Conservation (phyloP, 2,329 filamentous ascomycete genomes). For the Triangularia verruculosa region DNA sequence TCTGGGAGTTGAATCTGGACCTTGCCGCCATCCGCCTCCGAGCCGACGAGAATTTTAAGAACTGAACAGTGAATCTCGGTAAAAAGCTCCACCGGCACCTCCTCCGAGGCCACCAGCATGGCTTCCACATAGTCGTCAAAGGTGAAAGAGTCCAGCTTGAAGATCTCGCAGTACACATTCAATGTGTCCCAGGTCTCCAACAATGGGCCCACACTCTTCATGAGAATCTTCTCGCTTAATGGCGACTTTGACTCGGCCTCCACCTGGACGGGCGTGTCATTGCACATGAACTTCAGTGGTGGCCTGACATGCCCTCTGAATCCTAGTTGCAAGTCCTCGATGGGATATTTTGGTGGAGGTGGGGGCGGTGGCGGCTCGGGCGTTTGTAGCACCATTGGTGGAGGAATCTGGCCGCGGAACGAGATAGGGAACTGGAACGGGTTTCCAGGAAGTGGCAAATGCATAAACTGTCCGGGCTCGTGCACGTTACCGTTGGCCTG, state of each 20-base stretch:
- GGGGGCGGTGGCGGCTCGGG: constrained; percentile 36
- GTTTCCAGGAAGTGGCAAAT: constrained; percentile 43
- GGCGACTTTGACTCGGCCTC: constrained; percentile 34
- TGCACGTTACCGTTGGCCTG: constrained; percentile 36
- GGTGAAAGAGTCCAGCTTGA: constrained; percentile 92
- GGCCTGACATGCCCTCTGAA: constrained; percentile 69
- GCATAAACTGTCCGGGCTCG: constrained; percentile 38
- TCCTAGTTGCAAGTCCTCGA: constrained; percentile 84
- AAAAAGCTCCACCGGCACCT: constrained; percentile 77
- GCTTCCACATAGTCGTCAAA: constrained; percentile 95
- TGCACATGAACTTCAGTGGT: constrained; percentile 71
- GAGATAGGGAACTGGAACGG: constrained; percentile 46
- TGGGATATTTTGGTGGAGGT: constrained; percentile 82
- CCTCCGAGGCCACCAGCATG: constrained; percentile 71
- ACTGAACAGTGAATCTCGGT: constrained; percentile 90
- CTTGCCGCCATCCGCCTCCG: constrained; percentile 71
- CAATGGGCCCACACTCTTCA: constrained; percentile 80
- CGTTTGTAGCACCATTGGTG: constrained; percentile 31
- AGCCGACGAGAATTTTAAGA: constrained; percentile 78
- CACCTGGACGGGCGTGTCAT: constrained; percentile 55
- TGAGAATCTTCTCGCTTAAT: constrained; percentile 62
- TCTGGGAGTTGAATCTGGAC: constrained; percentile 76
- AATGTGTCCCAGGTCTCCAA: constrained; percentile 95
- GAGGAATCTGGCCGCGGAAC: constrained; percentile 42
- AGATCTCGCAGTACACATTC: constrained; percentile 96